Evolutionary conservation across 2,329 filamentous ascomycete species (phyloP).

Genomic region (Neonectria ditissima): DNA sequence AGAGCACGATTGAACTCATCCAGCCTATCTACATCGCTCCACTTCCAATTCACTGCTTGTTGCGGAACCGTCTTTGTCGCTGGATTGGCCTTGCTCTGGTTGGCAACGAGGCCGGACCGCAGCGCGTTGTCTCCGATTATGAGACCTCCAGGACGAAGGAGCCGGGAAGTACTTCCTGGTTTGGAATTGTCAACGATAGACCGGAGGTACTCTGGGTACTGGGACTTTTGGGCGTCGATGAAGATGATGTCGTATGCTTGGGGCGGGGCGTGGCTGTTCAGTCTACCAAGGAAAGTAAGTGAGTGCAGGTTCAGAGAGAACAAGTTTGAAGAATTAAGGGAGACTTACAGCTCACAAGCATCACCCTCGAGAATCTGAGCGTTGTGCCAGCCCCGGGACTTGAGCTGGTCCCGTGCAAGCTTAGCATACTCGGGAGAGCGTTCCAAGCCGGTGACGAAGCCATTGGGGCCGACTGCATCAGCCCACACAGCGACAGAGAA

Average conservation of each 20-base stretch:
- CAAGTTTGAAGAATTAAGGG: not conserved
- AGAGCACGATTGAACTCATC: not conserved
- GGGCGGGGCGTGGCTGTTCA: not conserved
- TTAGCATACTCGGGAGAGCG: not conserved
- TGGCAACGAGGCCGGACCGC: not conserved
- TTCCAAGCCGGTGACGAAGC: not conserved
- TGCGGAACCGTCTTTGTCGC: not conserved
- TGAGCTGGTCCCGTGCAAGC: not conserved
- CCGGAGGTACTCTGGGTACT: not conserved
- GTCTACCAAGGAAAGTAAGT: not conserved
- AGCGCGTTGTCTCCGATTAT: slow-evolving; percentile 3
- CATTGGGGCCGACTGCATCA: not conserved
- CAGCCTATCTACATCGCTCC: not conserved
- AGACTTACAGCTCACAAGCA: not conserved
- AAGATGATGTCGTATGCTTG: not conserved
- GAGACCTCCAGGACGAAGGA: not conserved
- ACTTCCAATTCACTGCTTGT: not conserved
- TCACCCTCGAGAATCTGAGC: not conserved
- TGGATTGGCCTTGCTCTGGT: not conserved
- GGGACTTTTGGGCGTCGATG: slow-evolving; percentile 1
- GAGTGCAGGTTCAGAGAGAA: not conserved
- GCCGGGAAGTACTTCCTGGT: not conserved
- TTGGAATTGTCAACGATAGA: not conserved
- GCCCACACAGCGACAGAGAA: not conserved
- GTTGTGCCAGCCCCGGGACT: not conserved